Percentiles rank a stretch among this genome's conserved stretches.
Evolutionary conservation across 805 yeast species (phyloP).

Genomic region (Wickerhamomyces subpelliculosus): DNA sequence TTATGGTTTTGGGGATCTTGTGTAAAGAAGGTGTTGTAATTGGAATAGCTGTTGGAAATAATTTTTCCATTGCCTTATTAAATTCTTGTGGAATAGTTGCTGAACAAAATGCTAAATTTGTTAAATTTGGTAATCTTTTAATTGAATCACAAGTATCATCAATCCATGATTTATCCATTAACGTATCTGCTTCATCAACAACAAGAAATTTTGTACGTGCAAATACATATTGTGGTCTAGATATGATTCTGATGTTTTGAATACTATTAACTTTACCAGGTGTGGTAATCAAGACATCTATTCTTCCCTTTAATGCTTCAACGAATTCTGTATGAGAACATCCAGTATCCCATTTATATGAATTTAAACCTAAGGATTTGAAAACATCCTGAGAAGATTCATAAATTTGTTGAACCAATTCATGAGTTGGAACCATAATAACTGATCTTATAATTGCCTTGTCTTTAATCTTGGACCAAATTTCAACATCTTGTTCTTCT

Average conservation of each 20-base stretch:
- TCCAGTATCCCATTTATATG: slow-evolving; percentile 57
- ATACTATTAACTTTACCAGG: slow-evolving; percentile 60
- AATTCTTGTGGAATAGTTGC: slow-evolving; percentile 87
- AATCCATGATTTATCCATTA: slow-evolving; percentile 76
- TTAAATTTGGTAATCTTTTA: slow-evolving; percentile 41
- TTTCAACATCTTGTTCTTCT: slow-evolving; percentile 33
- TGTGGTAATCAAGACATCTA: slow-evolving; percentile 80
- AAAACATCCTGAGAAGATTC: slow-evolving; percentile 29
- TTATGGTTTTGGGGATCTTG: slow-evolving; percentile 70
- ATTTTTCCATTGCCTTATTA: slow-evolving; percentile 46
- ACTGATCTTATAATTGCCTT: slow-evolving; percentile 56
- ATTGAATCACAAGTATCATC: slow-evolving; percentile 55
- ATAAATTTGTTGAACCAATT: slow-evolving; percentile 75
- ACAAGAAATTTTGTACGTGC: slow-evolving; percentile 54
- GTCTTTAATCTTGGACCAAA: slow-evolving; percentile 26
- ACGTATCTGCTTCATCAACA: slow-evolving; percentile 90
- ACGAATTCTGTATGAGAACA: slow-evolving; percentile 48
- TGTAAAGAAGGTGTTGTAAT: slow-evolving; percentile 80
- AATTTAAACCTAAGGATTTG: slow-evolving; percentile 33
- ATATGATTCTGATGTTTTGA: slow-evolving; percentile 26
- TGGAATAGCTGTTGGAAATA: slow-evolving; percentile 60
- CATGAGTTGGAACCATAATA: slow-evolving; percentile 85
- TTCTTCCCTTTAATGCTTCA: slow-evolving; percentile 39
- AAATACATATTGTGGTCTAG: slow-evolving; percentile 32
- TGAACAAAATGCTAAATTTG: slow-evolving; percentile 69